Percentiles rank a stretch among this genome's conserved stretches.
Conservation (phyloP, 2,329 filamentous ascomycete species). For the Sarocladium kiliense region DNA sequence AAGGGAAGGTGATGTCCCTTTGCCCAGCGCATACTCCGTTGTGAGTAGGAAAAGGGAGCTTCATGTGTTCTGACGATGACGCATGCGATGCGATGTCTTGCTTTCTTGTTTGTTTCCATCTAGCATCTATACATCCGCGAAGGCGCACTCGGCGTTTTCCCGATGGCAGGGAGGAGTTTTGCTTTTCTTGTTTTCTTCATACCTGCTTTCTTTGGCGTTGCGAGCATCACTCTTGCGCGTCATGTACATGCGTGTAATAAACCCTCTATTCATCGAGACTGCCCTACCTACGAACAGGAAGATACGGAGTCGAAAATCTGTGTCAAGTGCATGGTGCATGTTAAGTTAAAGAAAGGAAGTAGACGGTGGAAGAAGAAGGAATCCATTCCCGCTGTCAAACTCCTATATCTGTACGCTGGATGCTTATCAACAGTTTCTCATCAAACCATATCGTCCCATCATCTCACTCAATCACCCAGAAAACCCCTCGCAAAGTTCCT, state of each 20-base stretch:
- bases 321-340: too few species aligned
- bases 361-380: too few species aligned
- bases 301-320: too few species aligned
- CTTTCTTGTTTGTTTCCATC: not conserved
- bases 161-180: slow-evolving; percentile 15
- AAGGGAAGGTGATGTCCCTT: slow-evolving; percentile 7
- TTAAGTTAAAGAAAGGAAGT: too few species aligned
- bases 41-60: not conserved
- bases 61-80: not conserved
- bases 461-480: slow-evolving; percentile 33
- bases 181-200: not conserved
- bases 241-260: not conserved
- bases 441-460: not conserved
- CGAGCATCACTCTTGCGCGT: not conserved
- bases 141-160: slow-evolving; percentile 3
- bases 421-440: too few species aligned
- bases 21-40: not conserved
- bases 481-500: slow-evolving; percentile 65
- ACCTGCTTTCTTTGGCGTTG: not conserved
- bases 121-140: slow-evolving; percentile 7
- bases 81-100: not conserved
- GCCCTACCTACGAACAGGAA: too few species aligned
- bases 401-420: too few species aligned
- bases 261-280: not conserved
- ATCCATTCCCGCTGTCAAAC: not conserved